Evolutionary conservation across 2,329 filamentous ascomycete genomes (phyloP), one percentile per base, ranked within the genome.

Genomic region (Teratosphaeria pseudoeucalypti): DNA sequence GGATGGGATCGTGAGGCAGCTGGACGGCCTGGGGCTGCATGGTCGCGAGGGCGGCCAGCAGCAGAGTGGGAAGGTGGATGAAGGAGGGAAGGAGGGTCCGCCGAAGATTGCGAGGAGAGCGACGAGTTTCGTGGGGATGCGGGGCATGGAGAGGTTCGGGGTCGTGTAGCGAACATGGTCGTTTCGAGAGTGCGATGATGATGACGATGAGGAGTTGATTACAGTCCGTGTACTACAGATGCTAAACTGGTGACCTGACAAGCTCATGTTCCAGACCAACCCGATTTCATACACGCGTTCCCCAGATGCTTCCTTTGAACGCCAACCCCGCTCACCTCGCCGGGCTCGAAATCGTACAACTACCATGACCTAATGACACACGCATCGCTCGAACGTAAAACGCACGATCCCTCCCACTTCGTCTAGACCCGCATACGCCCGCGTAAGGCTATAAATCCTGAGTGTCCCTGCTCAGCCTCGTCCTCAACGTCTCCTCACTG

Each of bases 401-500:
- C 9, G n/a, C 16, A 3, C 19, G 16, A 23, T 2, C 23, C 23
- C 2, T 23, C 23, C 23, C 23, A 23, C 23, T 23, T 23, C 19
- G 19, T n/a, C 16, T 6, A 43, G 4, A 43, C 12, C 4, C 4
- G 16, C 34, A 39, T 49, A 49, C 9, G 19, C 29, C 29, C 29
- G 29, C 29, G 29, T 32, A 3, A 32, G 1, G 7, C 54, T 27
- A 55, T n/a, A 43, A 49, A 19, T 52, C 52, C 52, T 47, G 57
- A 16, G 52, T 32, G 34, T 58, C 57, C 54, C 56, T 59, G 34
- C 61, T 62, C 58, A 57, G 56, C 47, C 58, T 58, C 16, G 70
- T 72, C 32, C 69, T 61, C 34, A 74, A 64, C 10, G 74, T 76
- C 58, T 76, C 75, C 52, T 69, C 67, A 62, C 75, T 76, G 26